Percentiles rank a stretch among this genome's conserved stretches.
These are phyloP conservation scores for Fusarium armeniacum DNA, from an alignment of 2,329 filamentous ascomycete genomes.

Conservation along the genomic window DNA sequence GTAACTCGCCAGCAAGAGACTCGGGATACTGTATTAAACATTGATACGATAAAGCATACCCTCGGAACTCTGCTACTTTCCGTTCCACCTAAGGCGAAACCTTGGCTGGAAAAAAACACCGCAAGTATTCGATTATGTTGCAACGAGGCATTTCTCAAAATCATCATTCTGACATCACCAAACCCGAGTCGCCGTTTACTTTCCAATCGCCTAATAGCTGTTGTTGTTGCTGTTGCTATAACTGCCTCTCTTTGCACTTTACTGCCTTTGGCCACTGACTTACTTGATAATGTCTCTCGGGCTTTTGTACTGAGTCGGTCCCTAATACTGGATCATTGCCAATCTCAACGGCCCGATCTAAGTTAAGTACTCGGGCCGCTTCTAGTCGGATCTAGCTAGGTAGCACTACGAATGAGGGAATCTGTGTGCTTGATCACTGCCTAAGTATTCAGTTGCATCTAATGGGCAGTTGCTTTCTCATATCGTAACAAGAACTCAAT, in stretches of 20 bases:
- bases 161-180: slow-evolving; percentile 42
- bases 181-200: slow-evolving; percentile 1
- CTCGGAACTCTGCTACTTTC: slow-evolving; percentile 9
- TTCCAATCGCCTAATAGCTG: slow-evolving; percentile 1
- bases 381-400: slow-evolving; percentile 26
- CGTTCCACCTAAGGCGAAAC: slow-evolving; percentile 35
- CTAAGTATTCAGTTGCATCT: slow-evolving; percentile 12
- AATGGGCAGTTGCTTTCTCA: slow-evolving; percentile 5
- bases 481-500: background rate
- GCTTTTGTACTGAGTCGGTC: slow-evolving; percentile 25
- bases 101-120: slow-evolving; percentile 35
- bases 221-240: slow-evolving; percentile 15
- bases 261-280: background rate
- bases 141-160: slow-evolving; percentile 33
- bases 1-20: slow-evolving; percentile 12
- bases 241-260: background rate
- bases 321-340: slow-evolving; percentile 12
- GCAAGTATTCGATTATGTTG: slow-evolving; percentile 33
- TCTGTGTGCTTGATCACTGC: slow-evolving; percentile 9
- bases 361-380: slow-evolving; percentile 41
- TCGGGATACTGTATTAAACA: background rate
- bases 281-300: slow-evolving; percentile 16
- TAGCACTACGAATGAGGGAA: slow-evolving; percentile 1
- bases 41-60: background rate
- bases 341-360: slow-evolving; percentile 36